phyloP scores from a whole-genome alignment of 306 rosid genomes.

The Quercus suber region DNA sequence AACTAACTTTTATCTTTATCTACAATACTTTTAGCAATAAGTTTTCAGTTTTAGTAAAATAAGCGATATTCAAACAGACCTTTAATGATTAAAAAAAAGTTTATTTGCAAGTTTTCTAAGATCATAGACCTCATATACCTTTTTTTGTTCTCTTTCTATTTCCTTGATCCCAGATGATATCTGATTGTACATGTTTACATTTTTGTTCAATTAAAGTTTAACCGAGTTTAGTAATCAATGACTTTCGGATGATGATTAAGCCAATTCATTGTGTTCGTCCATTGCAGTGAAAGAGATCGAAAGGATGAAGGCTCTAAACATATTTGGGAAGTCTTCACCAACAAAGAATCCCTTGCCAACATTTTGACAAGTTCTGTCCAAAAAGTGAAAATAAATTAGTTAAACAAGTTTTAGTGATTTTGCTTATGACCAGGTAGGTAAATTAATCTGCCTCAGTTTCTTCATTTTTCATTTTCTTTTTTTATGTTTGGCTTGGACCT shows the following conservation, averaged over 20 bases:
- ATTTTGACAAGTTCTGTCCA: background rate
- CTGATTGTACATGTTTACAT: background rate
- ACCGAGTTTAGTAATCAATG: background rate
- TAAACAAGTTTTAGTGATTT: background rate
- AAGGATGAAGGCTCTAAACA: constrained; percentile 43
- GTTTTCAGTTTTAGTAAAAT: too few relatives aligned
- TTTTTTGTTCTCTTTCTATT: background rate
- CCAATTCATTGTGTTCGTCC: background rate
- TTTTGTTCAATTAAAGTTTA: background rate
- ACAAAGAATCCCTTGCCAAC: background rate
- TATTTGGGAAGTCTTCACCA: constrained; percentile 28
- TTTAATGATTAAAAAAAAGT: background rate
- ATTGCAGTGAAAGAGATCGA: constrained; percentile 43
- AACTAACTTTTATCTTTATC: too few relatives aligned
- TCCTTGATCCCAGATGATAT: background rate
- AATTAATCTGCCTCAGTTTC: background rate
- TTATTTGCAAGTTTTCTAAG: background rate
- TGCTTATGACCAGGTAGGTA: constrained; percentile 12
- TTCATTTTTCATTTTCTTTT: background rate
- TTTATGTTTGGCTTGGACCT: background rate
- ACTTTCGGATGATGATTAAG: background rate
- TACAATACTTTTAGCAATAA: too few relatives aligned
- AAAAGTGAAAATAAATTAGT: background rate
- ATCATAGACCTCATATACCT: background rate
- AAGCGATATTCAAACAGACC: too few relatives aligned